Base-by-base conservation (phyloP, 768 basidiomycete species). In the Coprinopsis strossmayeri region DNA sequence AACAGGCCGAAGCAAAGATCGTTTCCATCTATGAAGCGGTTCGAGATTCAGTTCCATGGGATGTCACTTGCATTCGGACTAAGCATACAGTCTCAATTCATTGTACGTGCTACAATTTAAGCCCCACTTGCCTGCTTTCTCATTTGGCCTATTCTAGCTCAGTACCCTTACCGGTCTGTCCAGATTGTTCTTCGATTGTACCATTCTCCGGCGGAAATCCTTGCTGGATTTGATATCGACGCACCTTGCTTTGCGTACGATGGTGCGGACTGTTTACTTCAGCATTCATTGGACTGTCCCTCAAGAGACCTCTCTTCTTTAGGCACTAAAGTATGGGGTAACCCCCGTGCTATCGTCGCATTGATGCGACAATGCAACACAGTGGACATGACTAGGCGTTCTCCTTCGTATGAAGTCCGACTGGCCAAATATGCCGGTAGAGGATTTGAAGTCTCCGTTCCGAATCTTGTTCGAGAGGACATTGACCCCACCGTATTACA, bases 321-420 rank as follows among this genome's bases (percentile, higher is more conserved):
- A 74, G 71, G 72, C 15, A 51, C 65, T 43, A 76, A 71, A n/a
- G 74, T 82, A 11, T 78, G 72, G 68, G 79, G 77, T 3, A 81
- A 76, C 53, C 81, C 81, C 3, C 71, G 81, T 7, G 73, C 78
- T 11, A 69, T 82, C 45, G 63, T 78, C 10, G 75, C 81, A 24
- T 73, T 77, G 73, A 82, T 84, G 74, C 76, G 78, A n/a, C 80
- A 84, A 58, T 71, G 72, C 63, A 82, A 82, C 59, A 78, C 76
- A 0, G 72, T 80, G 45, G 81, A 81, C 56, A 71, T 79, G 65
- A 76, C 77, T 3, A 66, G 80, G n/a, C 70, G 81, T 28, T 81
- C 79, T 1, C 80, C 80, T 1, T 82, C 81, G 10, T 80, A 84
- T 53, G 81, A 82, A 65, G 72, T 81, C 23, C 71, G 81, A 2